A percentile compares a stretch with the other conserved stretches of the same genome.
Evolutionary conservation across 345 rosid species (phyloP).

Genomic region (Brassica cretica): DNA sequence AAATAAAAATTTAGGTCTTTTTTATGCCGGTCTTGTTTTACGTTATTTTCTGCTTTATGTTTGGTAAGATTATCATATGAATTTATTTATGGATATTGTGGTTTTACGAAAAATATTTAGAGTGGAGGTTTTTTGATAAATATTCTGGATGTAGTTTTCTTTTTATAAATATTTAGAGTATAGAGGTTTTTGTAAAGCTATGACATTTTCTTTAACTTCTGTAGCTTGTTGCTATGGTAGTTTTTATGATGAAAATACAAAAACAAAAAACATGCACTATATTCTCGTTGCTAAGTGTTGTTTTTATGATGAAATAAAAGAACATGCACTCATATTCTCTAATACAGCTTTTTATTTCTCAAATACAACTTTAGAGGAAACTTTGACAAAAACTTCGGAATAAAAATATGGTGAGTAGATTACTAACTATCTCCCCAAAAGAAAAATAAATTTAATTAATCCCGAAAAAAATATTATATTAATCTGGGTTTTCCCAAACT

Average conservation of each 20-base stretch:
- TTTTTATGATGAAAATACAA: neutral
- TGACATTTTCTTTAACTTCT: neutral
- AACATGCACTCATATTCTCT: neutral
- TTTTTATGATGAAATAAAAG: neutral
- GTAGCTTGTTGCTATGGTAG: neutral
- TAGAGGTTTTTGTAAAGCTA: neutral
- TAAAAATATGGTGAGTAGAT: neutral
- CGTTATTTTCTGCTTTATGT: neutral
- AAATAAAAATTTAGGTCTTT: constrained; percentile 7
- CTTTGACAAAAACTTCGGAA: neutral
- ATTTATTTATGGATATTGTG: neutral
- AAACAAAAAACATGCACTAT: neutral
- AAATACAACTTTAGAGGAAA: neutral
- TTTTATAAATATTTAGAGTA: too few relatives aligned
- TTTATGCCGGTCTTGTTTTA: neutral
- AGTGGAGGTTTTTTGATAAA: neutral
- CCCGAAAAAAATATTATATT: too few relatives aligned
- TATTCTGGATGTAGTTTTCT: too few relatives aligned
- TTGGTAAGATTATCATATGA: neutral
- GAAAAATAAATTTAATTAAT: neutral
- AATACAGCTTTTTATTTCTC: neutral
- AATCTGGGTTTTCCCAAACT: too few relatives aligned
- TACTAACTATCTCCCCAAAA: neutral
- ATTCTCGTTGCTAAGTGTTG: neutral
- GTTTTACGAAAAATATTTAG: neutral